Evolutionary conservation across 2,329 filamentous ascomycete species (phyloP).

Genomic region (Corynespora cassiicola): DNA sequence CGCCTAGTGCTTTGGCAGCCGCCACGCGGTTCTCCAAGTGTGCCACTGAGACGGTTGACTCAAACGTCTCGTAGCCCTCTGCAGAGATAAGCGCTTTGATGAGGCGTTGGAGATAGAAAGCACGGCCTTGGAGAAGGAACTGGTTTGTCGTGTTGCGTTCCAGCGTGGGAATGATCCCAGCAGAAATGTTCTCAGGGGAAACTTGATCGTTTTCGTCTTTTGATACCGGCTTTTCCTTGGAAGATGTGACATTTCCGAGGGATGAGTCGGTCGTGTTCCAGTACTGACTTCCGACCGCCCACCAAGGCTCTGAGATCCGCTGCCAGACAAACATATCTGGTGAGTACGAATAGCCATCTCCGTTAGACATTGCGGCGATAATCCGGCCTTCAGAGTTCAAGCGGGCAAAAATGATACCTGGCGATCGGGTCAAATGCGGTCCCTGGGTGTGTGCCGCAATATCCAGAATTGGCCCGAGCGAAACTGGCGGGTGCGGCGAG

Average conservation of each 20-base stretch:
- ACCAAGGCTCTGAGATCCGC: slow-evolving; percentile 95
- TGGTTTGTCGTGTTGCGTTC: slow-evolving; percentile 96
- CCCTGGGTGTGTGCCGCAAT: slow-evolving; percentile 81
- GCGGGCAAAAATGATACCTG: slow-evolving; percentile 87
- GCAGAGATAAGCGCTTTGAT: slow-evolving; percentile 87
- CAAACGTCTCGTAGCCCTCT: slow-evolving; percentile 91
- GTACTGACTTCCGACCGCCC: slow-evolving; percentile 96
- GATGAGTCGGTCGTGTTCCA: slow-evolving; percentile 98
- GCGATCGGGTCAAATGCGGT: slow-evolving; percentile 77
- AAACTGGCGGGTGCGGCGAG: slow-evolving; percentile 87
- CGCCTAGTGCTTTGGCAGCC: slow-evolving; percentile 81
- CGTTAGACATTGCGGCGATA: slow-evolving; percentile 90
- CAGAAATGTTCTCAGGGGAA: slow-evolving; percentile 71
- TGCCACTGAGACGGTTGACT: slow-evolving; percentile 88
- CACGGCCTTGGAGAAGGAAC: slow-evolving; percentile 86
- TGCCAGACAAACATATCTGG: slow-evolving; percentile 90
- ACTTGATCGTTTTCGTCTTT: slow-evolving; percentile 55
- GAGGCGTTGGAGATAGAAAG: slow-evolving; percentile 88
- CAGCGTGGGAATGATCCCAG: slow-evolving; percentile 89
- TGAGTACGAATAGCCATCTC: slow-evolving; percentile 92
- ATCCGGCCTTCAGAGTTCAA: slow-evolving; percentile 88
- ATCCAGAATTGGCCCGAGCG: slow-evolving; percentile 86
- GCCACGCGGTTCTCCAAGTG: slow-evolving; percentile 95
- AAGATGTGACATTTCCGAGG: slow-evolving; percentile 78
- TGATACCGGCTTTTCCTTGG: slow-evolving; percentile 38